A percentile compares a stretch with the other conserved stretches of the same genome.
These are phyloP conservation scores for Nectriaceae sp. DNA, from an alignment of 2,329 filamentous ascomycete genomes.

Conservation along the genomic window DNA sequence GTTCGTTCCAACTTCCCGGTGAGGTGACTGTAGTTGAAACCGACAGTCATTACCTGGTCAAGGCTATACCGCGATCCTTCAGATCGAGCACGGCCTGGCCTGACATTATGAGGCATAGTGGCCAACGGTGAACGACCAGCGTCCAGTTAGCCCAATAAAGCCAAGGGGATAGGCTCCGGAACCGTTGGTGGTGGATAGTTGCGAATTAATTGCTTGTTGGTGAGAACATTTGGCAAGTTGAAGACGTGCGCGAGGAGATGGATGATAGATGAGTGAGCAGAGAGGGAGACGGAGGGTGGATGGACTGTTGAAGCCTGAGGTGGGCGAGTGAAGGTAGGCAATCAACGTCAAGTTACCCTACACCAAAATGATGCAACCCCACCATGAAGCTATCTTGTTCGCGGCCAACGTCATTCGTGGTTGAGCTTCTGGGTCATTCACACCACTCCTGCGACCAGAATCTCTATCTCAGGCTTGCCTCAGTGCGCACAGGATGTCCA, in stretches of 20 bases:
- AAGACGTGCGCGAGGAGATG: too few species aligned
- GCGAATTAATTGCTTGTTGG: too few species aligned
- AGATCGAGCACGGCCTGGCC: not conserved
- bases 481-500: conserved; percentile 22
- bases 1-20: not conserved
- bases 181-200: too few species aligned
- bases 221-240: too few species aligned
- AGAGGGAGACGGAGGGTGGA: not conserved
- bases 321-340: not conserved
- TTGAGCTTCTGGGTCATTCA: not conserved
- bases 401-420: not conserved
- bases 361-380: not conserved
- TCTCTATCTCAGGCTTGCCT: too few species aligned
- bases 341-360: too few species aligned
- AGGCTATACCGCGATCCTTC: too few species aligned
- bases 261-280: too few species aligned
- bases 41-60: not conserved
- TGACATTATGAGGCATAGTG: not conserved
- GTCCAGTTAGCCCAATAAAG: too few species aligned
- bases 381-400: not conserved
- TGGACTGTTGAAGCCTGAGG: not conserved
- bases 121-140: too few species aligned
- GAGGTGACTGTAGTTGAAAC: not conserved
- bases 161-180: too few species aligned
- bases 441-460: too few species aligned